phyloP scores from a whole-genome alignment of 352 stramenopile genomes.

The Pythium rishiriense region DNA sequence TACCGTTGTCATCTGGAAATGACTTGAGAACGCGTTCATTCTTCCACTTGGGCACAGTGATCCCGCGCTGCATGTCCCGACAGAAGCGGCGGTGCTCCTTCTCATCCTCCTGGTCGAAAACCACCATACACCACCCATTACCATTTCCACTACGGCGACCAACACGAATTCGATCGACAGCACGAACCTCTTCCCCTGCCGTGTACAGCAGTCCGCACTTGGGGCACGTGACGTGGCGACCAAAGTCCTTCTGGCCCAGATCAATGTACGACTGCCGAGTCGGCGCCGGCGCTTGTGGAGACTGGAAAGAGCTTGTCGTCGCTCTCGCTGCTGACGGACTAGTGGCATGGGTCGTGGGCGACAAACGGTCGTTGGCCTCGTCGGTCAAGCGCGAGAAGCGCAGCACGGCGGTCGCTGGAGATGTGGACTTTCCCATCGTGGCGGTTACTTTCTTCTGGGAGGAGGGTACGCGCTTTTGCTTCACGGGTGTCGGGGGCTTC shows the following conservation, averaged over 20 bases:
- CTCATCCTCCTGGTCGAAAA: constrained; percentile 53
- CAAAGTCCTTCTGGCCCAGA: constrained; percentile 72
- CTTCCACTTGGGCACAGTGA: constrained; percentile 69
- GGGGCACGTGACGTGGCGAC: constrained; percentile 53
- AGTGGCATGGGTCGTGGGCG: not conserved
- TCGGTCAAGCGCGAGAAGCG: constrained; percentile 24
- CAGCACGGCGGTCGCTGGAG: constrained; percentile 22
- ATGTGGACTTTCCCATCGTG: not conserved
- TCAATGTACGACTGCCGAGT: constrained; percentile 72
- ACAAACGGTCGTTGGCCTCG: not conserved
- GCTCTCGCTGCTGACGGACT: not conserved
- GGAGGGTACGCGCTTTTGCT: constrained; percentile 38
- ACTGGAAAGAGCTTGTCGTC: not conserved
- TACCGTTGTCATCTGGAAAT: constrained; percentile 42
- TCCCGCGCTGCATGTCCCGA: constrained; percentile 36
- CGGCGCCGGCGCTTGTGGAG: constrained; percentile 19
- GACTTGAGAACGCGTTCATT: constrained; percentile 50
- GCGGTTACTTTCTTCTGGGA: constrained; percentile 18
- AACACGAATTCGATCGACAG: no score
- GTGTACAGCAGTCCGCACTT: constrained; percentile 77
- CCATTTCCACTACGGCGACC: no score
- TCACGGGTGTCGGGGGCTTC: constrained; percentile 33
- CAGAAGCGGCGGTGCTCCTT: constrained; percentile 71
- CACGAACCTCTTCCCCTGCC: constrained; percentile 51
- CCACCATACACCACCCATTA: no score